phyloP scores from a whole-genome alignment of 352 stramenopile genomes.

The Globisporangium echinulatum region DNA sequence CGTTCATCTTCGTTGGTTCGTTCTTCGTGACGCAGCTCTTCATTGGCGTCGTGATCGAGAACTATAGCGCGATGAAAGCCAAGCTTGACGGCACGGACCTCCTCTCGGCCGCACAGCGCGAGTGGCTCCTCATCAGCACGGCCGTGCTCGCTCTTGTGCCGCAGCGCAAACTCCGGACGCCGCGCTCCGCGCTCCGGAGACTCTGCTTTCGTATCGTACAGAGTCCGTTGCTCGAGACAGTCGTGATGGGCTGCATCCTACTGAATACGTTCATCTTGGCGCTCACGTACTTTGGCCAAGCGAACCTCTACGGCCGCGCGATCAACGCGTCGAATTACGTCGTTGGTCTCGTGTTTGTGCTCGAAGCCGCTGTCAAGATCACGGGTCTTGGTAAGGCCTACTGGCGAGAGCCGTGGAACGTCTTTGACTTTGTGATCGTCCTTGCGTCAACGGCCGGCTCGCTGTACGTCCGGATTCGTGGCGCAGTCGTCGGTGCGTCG shows the following conservation, averaged over 20 bases:
- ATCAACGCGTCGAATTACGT: conserved; percentile 74
- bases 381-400: conserved; percentile 62
- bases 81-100: conserved; percentile 53
- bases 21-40: conserved; percentile 92
- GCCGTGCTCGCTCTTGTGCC: conserved; percentile 34
- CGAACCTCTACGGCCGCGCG: conserved; percentile 35
- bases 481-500: conserved; percentile 22
- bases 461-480: conserved; percentile 31
- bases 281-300: conserved; percentile 78
- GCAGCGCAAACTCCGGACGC: conserved; percentile 35
- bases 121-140: conserved; percentile 67
- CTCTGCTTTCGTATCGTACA: conserved; percentile 38
- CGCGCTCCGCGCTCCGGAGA: conserved; percentile 24
- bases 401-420: conserved; percentile 77
- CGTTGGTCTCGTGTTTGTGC: conserved; percentile 77
- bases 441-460: conserved; percentile 38
- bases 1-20: conserved; percentile 82
- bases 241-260: conserved; percentile 80
- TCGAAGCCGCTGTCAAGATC: conserved; percentile 82
- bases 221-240: conserved; percentile 54
- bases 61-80: conserved; percentile 81
- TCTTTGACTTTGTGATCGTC: conserved; percentile 76
- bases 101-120: conserved; percentile 66
- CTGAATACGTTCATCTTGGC: conserved; percentile 84
- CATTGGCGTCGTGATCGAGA: conserved; percentile 89